These are phyloP conservation scores for Fusarium sp. DNA, from an alignment of 2,329 filamentous ascomycete species.

Conservation along the genomic window DNA sequence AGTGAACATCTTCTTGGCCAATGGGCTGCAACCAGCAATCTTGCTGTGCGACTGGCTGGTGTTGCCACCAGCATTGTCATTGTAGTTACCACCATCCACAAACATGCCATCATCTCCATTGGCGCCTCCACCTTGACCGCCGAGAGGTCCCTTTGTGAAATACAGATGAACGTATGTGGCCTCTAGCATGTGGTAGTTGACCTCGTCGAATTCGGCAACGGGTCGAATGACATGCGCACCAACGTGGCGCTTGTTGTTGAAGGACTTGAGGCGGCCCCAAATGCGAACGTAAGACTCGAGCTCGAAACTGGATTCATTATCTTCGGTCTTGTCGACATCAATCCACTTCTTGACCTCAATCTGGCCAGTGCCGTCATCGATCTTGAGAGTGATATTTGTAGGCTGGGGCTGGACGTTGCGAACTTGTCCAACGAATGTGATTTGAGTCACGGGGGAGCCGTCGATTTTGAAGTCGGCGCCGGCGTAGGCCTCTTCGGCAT, in stretches of 20 bases:
- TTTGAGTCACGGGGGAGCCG: constrained; percentile 74
- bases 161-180: constrained; percentile 88
- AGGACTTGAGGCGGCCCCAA: constrained; percentile 84
- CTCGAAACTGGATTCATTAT: constrained; percentile 65
- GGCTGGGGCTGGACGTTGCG: constrained; percentile 86
- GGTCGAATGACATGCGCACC: constrained; percentile 83
- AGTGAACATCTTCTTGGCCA: constrained; percentile 77
- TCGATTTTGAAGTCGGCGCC: constrained; percentile 86
- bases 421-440: constrained; percentile 89
- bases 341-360: constrained; percentile 93
- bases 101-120: constrained; percentile 65
- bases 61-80: constrained; percentile 51
- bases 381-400: constrained; percentile 90
- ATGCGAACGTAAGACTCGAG: constrained; percentile 86
- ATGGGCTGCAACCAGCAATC: constrained; percentile 61
- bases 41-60: constrained; percentile 54
- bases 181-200: constrained; percentile 92
- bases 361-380: constrained; percentile 94
- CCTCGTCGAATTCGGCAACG: constrained; percentile 87
- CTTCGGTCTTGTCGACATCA: constrained; percentile 69
- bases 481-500: constrained; percentile 80
- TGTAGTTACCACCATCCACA: constrained; percentile 61
- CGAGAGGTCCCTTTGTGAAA: constrained; percentile 76
- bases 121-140: constrained; percentile 52
- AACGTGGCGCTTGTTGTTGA: constrained; percentile 85